Evolutionary conservation across 441 rosid species (phyloP).

Genomic region (Erodium moschatum): DNA sequence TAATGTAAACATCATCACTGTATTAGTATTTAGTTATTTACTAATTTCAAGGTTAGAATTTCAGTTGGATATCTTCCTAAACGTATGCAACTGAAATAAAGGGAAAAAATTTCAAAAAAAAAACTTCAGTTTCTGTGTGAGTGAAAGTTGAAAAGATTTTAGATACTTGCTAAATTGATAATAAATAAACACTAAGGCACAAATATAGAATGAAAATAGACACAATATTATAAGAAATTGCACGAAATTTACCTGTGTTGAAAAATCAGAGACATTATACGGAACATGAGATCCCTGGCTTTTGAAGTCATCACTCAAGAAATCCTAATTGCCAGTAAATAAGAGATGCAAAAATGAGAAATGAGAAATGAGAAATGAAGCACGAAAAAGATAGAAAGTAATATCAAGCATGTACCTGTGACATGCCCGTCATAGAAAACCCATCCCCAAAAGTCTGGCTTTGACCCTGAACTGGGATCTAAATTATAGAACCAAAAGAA

Average conservation of each 20-base stretch:
- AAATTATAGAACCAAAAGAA: conserved; percentile 17
- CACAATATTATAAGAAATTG: conserved; percentile 3
- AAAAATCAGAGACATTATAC: conserved; percentile 73
- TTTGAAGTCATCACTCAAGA: conserved; percentile 90
- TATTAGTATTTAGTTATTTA: no score
- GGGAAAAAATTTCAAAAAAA: no score
- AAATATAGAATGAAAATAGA: not conserved
- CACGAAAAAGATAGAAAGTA: not conserved
- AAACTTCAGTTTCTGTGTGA: no score
- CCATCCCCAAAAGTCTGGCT: conserved; percentile 95
- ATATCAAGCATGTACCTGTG: conserved; percentile 50
- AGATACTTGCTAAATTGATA: no score
- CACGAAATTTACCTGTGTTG: conserved; percentile 59
- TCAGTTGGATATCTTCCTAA: no score
- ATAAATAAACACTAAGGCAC: not conserved
- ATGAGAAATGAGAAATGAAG: conserved; percentile 14
- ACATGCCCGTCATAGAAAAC: conserved; percentile 91
- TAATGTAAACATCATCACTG: no score
- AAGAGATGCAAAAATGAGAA: conserved; percentile 11
- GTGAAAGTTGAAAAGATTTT: no score
- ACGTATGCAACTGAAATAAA: no score
- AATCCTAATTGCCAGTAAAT: conserved; percentile 46
- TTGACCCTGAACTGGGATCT: conserved; percentile 73
- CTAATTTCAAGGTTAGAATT: no score
- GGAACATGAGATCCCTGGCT: conserved; percentile 98